These are phyloP conservation scores for Phytopythium ostracodes DNA, from an alignment of 352 stramenopile genomes.

Conservation along the genomic window DNA sequence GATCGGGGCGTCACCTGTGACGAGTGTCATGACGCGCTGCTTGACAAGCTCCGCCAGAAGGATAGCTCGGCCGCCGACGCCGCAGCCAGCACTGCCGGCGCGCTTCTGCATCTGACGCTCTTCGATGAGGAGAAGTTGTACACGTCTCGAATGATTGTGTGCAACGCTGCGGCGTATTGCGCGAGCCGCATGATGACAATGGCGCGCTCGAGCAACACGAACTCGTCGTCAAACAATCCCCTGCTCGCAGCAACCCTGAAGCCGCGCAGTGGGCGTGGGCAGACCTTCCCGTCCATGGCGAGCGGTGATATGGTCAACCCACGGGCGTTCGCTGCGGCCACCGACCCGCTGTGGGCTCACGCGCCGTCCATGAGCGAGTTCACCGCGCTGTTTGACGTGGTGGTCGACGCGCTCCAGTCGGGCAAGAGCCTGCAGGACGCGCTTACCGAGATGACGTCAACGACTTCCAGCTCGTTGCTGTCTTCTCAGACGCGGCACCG, in stretches of 20 bases:
- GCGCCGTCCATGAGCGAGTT: conserved; percentile 62
- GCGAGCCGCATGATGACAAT: conserved; percentile 57
- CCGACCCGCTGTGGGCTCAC: conserved; percentile 56
- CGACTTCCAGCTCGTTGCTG: conserved; percentile 5
- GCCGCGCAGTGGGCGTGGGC: conserved; percentile 19
- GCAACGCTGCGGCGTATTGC: conserved; percentile 73
- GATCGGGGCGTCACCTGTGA: conserved; percentile 25
- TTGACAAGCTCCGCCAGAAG: conserved; percentile 24
- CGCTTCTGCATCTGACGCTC: conserved; percentile 50
- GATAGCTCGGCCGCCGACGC: conserved; percentile 22
- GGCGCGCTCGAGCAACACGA: not conserved
- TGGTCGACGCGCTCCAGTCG: conserved; percentile 40
- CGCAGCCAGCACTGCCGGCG: conserved; percentile 20
- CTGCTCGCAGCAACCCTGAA: conserved; percentile 46
- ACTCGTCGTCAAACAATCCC: conserved; percentile 10
- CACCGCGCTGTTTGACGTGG: conserved; percentile 46
- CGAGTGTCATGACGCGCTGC: conserved; percentile 40
- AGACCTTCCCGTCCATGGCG: conserved; percentile 39
- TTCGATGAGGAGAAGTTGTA: conserved; percentile 82
- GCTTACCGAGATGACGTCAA: conserved; percentile 13
- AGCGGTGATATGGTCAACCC: conserved; percentile 30
- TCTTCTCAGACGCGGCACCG: conserved; percentile 5
- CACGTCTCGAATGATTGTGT: conserved; percentile 75
- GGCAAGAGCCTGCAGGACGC: conserved; percentile 39
- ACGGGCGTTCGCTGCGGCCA: conserved; percentile 46